Evolutionary conservation across 2,329 filamentous ascomycete species (phyloP).

Genomic region (Eurotiales sp.): DNA sequence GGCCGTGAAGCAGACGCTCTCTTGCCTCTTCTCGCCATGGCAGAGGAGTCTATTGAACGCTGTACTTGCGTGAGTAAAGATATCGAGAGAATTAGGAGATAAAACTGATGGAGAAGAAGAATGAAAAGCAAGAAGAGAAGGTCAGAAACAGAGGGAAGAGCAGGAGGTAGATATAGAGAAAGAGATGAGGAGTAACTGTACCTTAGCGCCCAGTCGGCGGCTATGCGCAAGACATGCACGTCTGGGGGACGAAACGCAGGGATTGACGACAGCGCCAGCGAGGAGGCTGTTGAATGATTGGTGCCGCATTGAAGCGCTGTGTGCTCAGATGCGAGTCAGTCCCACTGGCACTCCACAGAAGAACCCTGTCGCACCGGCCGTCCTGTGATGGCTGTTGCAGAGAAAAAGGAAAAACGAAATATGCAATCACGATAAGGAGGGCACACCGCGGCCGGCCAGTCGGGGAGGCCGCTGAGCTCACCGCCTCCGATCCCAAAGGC

Average conservation of each 20-base stretch:
- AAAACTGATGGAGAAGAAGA: too few relatives aligned
- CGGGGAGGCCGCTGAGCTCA: not conserved
- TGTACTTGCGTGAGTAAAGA: not conserved
- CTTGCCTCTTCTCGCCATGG: slow-evolving; percentile 13
- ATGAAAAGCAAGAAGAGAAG: too few relatives aligned
- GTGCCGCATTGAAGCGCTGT: not conserved
- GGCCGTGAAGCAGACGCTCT: not conserved
- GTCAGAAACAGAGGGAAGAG: not conserved
- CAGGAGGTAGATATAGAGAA: not conserved
- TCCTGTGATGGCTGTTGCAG: too few relatives aligned
- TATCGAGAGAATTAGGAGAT: not conserved
- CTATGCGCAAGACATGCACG: not conserved
- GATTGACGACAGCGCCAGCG: not conserved
- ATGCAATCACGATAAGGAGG: not conserved
- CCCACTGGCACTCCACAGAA: not conserved
- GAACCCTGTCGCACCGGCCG: not conserved
- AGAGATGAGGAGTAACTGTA: not conserved
- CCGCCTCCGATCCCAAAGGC: not conserved
- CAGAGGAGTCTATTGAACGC: not conserved
- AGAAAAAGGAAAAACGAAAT: not conserved
- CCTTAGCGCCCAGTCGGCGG: slow-evolving; percentile 1
- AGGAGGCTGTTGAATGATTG: not conserved
- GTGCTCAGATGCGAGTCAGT: not conserved
- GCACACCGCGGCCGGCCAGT: not conserved
- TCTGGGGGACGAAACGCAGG: not conserved